These are phyloP conservation scores for Seminavis robusta DNA, from an alignment of 108 stramenopile genomes.

Conservation along the genomic window DNA sequence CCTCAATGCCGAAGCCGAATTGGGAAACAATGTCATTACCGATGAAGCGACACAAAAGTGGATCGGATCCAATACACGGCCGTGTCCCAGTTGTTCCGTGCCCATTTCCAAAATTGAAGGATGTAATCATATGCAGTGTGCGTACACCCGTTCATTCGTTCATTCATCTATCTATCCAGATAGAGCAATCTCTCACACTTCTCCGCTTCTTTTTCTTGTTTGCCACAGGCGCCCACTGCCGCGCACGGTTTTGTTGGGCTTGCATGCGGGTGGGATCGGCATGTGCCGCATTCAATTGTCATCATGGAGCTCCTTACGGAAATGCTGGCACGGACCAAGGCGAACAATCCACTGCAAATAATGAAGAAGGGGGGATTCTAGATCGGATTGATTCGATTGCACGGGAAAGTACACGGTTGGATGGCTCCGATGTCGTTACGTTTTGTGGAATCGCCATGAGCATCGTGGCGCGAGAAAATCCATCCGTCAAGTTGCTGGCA, in stretches of 20 bases:
- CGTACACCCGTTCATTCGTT: no score
- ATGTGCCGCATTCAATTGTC: slow-evolving; percentile 46
- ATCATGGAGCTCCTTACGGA: slow-evolving; percentile 55
- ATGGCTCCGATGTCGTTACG: no score
- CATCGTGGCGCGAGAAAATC: no score
- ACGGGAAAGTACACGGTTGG: no score
- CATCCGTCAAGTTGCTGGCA: no score
- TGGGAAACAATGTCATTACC: slow-evolving; percentile 5
- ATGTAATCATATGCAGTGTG: slow-evolving; percentile 45
- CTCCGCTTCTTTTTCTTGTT: no score
- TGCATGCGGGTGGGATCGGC: slow-evolving; percentile 48
- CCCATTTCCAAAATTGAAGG: slow-evolving; percentile 28
- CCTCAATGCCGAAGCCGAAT: slow-evolving; percentile 43
- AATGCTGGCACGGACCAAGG: slow-evolving; percentile 22
- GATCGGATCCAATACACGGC: slow-evolving; percentile 33
- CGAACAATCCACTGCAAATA: neutral
- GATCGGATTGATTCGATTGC: slow-evolving; percentile 11
- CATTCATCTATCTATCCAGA: no score
- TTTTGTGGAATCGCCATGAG: no score
- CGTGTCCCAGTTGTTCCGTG: slow-evolving; percentile 36
- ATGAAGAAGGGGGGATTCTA: neutral
- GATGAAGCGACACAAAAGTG: slow-evolving; percentile 48
- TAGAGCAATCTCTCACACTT: no score
- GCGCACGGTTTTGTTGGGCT: slow-evolving; percentile 60
- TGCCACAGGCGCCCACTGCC: no score